Conservation (phyloP, 164 flowering plant genomes). For the Echeveria elegans region DNA sequence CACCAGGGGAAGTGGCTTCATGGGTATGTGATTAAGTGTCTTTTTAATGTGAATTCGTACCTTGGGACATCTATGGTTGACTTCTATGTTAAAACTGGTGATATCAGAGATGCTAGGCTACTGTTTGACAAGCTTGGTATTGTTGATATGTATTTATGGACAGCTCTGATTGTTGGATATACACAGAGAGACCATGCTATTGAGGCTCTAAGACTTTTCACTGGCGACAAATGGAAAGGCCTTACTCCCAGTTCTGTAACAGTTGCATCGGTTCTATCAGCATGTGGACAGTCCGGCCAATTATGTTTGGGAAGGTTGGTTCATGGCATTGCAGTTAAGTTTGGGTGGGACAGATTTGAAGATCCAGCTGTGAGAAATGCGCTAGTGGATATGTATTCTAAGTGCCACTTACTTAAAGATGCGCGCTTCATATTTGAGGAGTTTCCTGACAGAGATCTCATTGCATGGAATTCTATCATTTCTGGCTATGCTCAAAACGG, state of each 20-base stretch:
- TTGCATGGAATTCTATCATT: constrained; percentile 75
- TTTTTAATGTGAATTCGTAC: constrained; percentile 28
- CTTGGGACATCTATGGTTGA: constrained; percentile 42
- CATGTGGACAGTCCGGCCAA: constrained; percentile 41
- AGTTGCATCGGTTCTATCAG: constrained; percentile 48
- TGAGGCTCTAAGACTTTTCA: constrained; percentile 49
- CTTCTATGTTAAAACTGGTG: constrained; percentile 60
- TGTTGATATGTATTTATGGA: constrained; percentile 63
- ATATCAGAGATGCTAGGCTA: constrained; percentile 11
- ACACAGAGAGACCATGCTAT: constrained; percentile 31
- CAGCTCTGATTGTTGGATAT: constrained; percentile 80
- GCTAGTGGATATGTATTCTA: constrained; percentile 68
- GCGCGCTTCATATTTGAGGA: constrained; percentile 39
- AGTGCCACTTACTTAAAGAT: constrained; percentile 37
- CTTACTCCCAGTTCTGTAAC: constrained; percentile 47
- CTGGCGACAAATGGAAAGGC: constrained; percentile 27
- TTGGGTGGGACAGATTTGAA: constrained; percentile 26
- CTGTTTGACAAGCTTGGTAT: constrained; percentile 23
- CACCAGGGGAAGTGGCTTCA: constrained; percentile 85
- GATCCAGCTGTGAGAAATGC: constrained; percentile 44
- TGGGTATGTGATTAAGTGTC: constrained; percentile 51
- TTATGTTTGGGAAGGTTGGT: constrained; percentile 31
- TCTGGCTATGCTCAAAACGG: constrained; percentile 52
- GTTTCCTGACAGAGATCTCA: constrained; percentile 25
- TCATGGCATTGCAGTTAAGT: constrained; percentile 42